Base-by-base conservation (phyloP, 257 asterid species). In the Cruciata laevipes region DNA sequence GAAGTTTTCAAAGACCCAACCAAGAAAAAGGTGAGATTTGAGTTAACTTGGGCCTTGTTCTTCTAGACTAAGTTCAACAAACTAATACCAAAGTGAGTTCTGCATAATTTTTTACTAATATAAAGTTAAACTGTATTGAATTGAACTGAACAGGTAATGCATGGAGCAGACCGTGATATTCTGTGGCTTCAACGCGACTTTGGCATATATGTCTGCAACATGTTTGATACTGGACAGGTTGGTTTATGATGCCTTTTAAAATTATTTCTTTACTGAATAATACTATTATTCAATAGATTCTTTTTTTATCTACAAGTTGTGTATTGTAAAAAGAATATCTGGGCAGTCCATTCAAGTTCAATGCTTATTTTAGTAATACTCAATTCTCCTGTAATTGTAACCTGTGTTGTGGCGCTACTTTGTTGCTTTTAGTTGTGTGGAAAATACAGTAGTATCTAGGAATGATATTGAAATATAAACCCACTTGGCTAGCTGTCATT, bases 221-320 rank as follows among this genome's bases (percentile, higher is more conserved):
- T 94, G 95, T 94, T 94, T 67, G 99, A 90, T 86, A 90, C 99
- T 17, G 99, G 97, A 66, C 99, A 88, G 99, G 98, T 92, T 69
- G 76, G 73, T 78, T 20, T 21, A 20, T 14, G 64, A 18, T 60
- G n/a, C 11, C 35, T 58, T 10, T 30, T 60, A 10, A 18, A 53
- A 20, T 7, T 25, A 12, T 27, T 35, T 60, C 3, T 24, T 9
- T 27, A 14, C 5, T 60, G 64, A 12, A 6, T 60, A 42, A 61
- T 61, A 60, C 31, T 44, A 61, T n/a, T 37, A 42, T 24, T 75
- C 49, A 33, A 42, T 35, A 58, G 27, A 6, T 13, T 57, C 18
- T 58, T 33, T 31, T 16, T 18, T 20, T 72, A 17, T 23, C 40
- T 55, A 6, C 21, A 40, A 53, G 56, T 14, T 23, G 56, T 1